Evolutionary conservation across 2,329 filamentous ascomycete species (phyloP).

Genomic region (Penicillium corylophilum): DNA sequence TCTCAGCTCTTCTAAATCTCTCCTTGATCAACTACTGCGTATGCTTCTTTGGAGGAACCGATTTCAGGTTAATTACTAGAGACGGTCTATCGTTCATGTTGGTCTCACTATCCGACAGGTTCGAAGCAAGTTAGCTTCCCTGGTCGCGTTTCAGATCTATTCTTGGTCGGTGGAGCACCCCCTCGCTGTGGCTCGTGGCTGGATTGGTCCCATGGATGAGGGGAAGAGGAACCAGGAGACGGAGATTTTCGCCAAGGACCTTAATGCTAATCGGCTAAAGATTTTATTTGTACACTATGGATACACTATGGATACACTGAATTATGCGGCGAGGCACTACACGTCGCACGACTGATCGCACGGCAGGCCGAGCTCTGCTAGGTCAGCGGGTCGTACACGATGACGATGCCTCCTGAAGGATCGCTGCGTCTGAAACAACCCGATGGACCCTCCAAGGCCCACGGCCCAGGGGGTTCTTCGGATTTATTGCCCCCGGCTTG

Average conservation of each 20-base stretch:
- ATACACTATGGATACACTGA: conserved; percentile 1
- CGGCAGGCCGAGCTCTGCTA: background rate
- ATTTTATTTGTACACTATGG: background rate
- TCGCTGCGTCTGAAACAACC: background rate
- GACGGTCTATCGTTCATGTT: background rate
- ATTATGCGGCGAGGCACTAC: background rate
- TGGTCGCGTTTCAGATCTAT: conserved; percentile 6
- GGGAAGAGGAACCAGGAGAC: background rate
- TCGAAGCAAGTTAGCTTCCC: background rate
- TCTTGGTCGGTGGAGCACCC: conserved; percentile 5
- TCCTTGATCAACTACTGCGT: too few species aligned
- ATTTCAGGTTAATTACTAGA: too few species aligned
- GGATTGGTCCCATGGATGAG: background rate
- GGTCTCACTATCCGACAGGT: conserved; percentile 3
- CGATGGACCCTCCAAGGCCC: background rate
- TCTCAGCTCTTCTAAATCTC: background rate
- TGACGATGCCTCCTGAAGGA: background rate
- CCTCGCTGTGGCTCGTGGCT: conserved; percentile 1
- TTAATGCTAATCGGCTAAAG: background rate
- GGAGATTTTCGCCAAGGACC: background rate
- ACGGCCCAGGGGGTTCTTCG: too few species aligned
- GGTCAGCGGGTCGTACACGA: background rate
- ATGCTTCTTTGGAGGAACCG: too few species aligned
- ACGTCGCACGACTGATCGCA: background rate
- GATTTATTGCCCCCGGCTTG: background rate